Evolutionary conservation across 164 flowering plant species (phyloP).

Genomic region (Hamamelis virginiana): DNA sequence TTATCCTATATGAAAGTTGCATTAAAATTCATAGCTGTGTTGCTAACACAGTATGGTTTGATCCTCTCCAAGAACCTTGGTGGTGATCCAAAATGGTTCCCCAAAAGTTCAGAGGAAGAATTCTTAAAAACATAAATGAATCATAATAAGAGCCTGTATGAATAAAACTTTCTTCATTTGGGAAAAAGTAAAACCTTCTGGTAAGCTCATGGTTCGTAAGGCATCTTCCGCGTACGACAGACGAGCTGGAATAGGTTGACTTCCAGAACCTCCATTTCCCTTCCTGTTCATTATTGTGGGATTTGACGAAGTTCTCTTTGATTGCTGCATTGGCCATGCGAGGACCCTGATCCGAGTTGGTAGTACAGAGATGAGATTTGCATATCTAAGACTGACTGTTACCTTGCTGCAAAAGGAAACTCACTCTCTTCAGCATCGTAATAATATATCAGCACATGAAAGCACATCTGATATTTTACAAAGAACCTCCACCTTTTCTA

Average conservation of each 20-base stretch:
- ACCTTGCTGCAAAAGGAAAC: conserved; percentile 62
- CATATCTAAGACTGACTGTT: conserved; percentile 64
- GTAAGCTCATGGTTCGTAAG: conserved; percentile 68
- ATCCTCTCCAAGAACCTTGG: too few species aligned
- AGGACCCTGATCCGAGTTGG: conserved; percentile 56
- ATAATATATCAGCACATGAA: not conserved
- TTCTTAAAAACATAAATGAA: too few species aligned
- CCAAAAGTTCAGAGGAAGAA: too few species aligned
- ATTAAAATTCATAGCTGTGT: too few species aligned
- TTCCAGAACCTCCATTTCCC: conserved; percentile 33
- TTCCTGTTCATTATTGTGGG: conserved; percentile 26
- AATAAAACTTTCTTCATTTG: not conserved
- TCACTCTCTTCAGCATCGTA: not conserved
- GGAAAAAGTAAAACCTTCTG: conserved; percentile 61
- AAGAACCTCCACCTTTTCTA: not conserved
- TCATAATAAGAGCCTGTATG: not conserved
- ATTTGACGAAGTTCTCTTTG: conserved; percentile 19
- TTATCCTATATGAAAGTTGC: not conserved
- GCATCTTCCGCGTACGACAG: conserved; percentile 88
- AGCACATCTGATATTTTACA: not conserved
- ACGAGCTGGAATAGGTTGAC: conserved; percentile 60
- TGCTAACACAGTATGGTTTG: too few species aligned
- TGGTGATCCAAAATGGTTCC: too few species aligned
- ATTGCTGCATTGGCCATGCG: conserved; percentile 55
- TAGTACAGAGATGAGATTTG: conserved; percentile 45